Evolutionary conservation across 192 early-diverging fungal species (phyloP).

Genomic region (Backusella westeae): DNA sequence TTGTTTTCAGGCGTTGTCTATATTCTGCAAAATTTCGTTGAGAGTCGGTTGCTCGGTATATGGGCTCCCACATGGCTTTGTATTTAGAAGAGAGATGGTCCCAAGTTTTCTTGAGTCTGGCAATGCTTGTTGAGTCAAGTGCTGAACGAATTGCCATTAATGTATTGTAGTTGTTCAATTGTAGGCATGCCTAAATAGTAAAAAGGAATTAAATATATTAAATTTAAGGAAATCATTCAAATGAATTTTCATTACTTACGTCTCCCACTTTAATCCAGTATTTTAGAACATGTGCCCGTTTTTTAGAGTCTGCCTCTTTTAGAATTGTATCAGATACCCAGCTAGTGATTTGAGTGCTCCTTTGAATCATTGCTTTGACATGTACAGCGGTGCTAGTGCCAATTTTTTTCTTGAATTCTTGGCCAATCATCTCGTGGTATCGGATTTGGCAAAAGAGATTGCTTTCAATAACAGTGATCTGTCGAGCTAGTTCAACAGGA

Average conservation of each 20-base stretch:
- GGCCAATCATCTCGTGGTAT: conserved; percentile 71
- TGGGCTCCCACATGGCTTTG: conserved; percentile 53
- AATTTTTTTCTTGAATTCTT: conserved; percentile 55
- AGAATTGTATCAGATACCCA: conserved; percentile 76
- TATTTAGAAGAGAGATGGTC: conserved; percentile 64
- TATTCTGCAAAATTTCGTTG: conserved; percentile 67
- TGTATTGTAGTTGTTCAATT: conserved; percentile 68
- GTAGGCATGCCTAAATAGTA: conserved; percentile 29
- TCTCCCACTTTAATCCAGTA: conserved; percentile 71
- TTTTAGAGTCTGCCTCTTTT: conserved; percentile 59
- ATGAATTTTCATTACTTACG: conserved; percentile 11
- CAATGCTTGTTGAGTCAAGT: conserved; percentile 67
- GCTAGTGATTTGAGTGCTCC: conserved; percentile 69
- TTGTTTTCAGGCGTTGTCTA: conserved; percentile 40
- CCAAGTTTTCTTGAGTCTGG: conserved; percentile 71
- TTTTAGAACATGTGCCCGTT: conserved; percentile 58
- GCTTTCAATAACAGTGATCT: conserved; percentile 80
- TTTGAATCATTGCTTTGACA: conserved; percentile 71
- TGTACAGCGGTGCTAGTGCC: conserved; percentile 51
- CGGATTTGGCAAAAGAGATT: conserved; percentile 65
- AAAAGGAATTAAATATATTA: not conserved
- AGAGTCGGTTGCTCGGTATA: conserved; percentile 61
- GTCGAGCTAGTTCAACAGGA: conserved; percentile 78
- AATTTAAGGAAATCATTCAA: not conserved
- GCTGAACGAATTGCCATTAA: conserved; percentile 79